Base-by-base conservation (phyloP, 306 rosid genomes). In the Sindora glabra region DNA sequence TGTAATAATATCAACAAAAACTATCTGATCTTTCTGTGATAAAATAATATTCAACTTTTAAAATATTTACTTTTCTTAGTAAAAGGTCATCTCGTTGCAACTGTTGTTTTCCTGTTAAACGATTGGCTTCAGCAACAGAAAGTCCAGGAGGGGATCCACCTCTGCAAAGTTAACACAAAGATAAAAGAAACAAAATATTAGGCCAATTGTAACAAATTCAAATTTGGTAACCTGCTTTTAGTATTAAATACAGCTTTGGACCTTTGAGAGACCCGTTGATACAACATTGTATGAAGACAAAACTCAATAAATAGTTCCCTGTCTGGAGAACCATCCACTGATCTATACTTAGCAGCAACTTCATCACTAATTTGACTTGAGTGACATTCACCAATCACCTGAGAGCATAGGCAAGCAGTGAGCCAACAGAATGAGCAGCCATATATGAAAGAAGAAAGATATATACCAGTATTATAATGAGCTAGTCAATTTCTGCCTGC, bases 361-460 rank as follows among this genome's bases (percentile, higher is more conserved):
- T 83, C 95, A 33, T 78, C 86, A 64, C 70, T 73, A 58, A 88
- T 66, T 69, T 69, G 74, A 30, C 47, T 69, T 37, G 95, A 73
- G 79, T 91, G 88, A 56, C 91, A 85, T 61, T 85, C 92, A 39
- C 96, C 98, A 70, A 78, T 74, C 57, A 88, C 98, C 98, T 91
- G 76, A 65, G 65, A 71, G 10, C n/a, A n/a, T n/a, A n/a, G n/a
- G n/a, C 65, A 83, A 66, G 65, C 56, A 73, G 50, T 47, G 64
- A 36, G 52, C 56, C 14, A 71, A 17, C 50, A 46, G 58, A 56
- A 63, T 40, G 22, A 63, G 39, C 17, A 57, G 62, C 39, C 52
- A 74, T 42, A 53, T 26, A 59, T 44, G n/a, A n/a, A n/a, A n/a
- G n/a, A n/a, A n/a, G n/a, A 67, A 46, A 32, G 45, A 69, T 38